Conservation (phyloP, 2,329 filamentous ascomycete species). For the Leptographium flavum region DNA sequence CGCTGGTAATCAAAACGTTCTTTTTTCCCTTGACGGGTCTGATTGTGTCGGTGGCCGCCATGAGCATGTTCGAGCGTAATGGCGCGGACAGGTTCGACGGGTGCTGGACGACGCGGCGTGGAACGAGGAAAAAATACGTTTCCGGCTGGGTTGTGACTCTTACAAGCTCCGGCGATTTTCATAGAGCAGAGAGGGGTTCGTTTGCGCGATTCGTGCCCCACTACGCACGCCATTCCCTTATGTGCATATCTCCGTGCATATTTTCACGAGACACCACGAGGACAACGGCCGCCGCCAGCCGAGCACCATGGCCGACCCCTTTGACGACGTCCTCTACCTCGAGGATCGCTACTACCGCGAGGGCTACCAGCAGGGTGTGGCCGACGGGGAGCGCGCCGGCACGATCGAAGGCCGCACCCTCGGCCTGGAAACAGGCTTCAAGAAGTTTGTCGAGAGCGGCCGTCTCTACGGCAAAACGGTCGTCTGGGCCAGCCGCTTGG, state of each 20-base stretch:
- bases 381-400: slow-evolving; percentile 65
- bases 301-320: slow-evolving; percentile 25
- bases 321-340: slow-evolving; percentile 43
- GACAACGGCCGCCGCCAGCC: too few relatives aligned
- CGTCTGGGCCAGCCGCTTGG: slow-evolving; percentile 68
- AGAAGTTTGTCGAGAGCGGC: slow-evolving; percentile 77
- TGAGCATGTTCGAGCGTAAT: neutral
- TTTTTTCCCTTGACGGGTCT: slow-evolving; percentile 58
- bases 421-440: slow-evolving; percentile 82
- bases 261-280: neutral
- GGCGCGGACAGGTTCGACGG: neutral
- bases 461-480: slow-evolving; percentile 62
- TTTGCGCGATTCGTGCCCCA: neutral
- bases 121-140: neutral
- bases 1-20: slow-evolving; percentile 81
- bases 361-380: slow-evolving; percentile 61
- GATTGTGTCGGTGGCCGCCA: slow-evolving; percentile 20
- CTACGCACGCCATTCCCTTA: neutral
- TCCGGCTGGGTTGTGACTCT: too few relatives aligned
- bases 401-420: slow-evolving; percentile 80
- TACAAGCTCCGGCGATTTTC: neutral
- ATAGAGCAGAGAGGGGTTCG: neutral
- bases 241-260: too few relatives aligned
- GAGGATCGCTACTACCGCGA: slow-evolving; percentile 65
- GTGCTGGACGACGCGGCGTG: slow-evolving; percentile 6